A percentile compares a stretch with the other conserved stretches of the same genome.
phyloP scores from a whole-genome alignment of 176 grass and related monocot genomes.

The Aegilops bicornis region DNA sequence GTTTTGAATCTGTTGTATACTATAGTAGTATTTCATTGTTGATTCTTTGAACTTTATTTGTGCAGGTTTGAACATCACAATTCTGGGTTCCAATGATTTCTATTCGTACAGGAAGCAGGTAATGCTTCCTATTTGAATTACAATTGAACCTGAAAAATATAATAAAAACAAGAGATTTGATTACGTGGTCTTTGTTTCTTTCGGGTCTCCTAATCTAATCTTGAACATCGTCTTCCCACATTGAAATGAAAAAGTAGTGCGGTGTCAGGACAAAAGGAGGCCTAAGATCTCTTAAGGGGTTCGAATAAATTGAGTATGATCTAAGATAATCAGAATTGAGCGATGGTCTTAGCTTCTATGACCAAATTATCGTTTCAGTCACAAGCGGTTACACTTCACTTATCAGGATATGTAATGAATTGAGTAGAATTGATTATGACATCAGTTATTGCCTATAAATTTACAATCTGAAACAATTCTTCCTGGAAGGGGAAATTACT shows the following conservation, averaged over 20 bases:
- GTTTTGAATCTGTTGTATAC: background rate
- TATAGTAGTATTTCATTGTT: background rate
- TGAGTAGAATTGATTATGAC: background rate
- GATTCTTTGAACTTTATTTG: slow-evolving; percentile 10
- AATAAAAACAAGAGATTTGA: slow-evolving; percentile 26
- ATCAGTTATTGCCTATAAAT: background rate
- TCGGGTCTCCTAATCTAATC: background rate
- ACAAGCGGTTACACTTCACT: background rate
- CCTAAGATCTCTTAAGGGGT: background rate
- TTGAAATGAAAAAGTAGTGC: background rate
- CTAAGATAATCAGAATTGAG: background rate
- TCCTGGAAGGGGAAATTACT: background rate
- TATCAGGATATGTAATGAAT: background rate
- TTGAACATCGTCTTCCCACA: slow-evolving; percentile 6
- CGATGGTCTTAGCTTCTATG: background rate
- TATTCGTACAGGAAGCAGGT: slow-evolving; percentile 98
- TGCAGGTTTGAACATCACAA: slow-evolving; percentile 76
- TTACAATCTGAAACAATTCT: background rate
- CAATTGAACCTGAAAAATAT: background rate
- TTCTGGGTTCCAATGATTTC: slow-evolving; percentile 93
- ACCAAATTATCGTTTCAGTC: background rate
- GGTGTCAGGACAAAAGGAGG: background rate
- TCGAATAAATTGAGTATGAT: background rate
- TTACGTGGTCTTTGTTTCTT: slow-evolving; percentile 26
- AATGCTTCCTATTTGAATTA: slow-evolving; percentile 8